Evolutionary conservation across 176 grass and related monocot genomes (phyloP), one percentile per base, ranked within the genome.

Genomic region (Zoysia pacifica): DNA sequence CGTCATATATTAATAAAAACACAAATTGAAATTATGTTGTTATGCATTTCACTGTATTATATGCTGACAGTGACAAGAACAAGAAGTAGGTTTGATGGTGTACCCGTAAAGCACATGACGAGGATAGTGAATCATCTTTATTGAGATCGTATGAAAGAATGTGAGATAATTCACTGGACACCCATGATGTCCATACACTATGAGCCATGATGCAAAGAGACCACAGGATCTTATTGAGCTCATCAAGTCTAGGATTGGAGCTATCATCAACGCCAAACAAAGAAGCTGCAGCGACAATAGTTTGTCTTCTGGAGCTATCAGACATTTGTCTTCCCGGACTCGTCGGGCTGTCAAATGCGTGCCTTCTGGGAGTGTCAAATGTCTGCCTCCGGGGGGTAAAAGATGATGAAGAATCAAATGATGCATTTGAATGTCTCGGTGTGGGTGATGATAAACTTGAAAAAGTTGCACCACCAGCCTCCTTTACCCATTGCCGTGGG

Each of bases 401-500:
- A 83, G 92, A 74, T 37, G 75, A 36, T 15, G 74, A 76, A 49
- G 84, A 82, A 40, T 85, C 92, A 82, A 87, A 94, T 35, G 75
- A 68, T 58, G 80, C 75, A 50, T 72, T 90, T 36, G 85, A 86
- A 84, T 97, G 82, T 81, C 78, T 83, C 76, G 87, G 74, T 65
- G 89, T 76, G 75, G 91, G 87, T 56, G 90, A 89, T 82, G 93
- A 89, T 84, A 83, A 73, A 59, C 45, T 85, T 53, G 83, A 47
- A 91, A 86, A 87, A 67, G 75, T 67, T 79, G 69, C 65, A 79
- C 81, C 73, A 77, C 51, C 83, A 65, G 67, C 80, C 68, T 95
- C 88, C 79, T 87, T 93, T 71, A 95, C 76, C 96, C 96, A 99
- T 69, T 91, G 88, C 79, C 93, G 89, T 72, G 96, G 96, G 51